These are phyloP conservation scores for Hydrangea macrophylla DNA, from an alignment of 148 eudicot species.

Conservation along the genomic window DNA sequence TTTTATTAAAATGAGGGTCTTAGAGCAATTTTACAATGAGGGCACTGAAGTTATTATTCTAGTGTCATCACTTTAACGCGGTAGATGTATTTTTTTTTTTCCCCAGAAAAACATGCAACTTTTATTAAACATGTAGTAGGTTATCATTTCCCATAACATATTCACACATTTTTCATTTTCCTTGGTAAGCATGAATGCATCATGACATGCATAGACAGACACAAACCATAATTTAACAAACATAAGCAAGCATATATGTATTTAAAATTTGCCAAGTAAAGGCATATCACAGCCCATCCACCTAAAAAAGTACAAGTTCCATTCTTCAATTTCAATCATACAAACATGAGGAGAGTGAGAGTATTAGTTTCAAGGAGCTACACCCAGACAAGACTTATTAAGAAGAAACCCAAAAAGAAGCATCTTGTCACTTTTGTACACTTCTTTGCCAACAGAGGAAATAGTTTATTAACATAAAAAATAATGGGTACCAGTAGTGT, in stretches of 20 bases:
- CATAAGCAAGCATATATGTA: conserved; percentile 8
- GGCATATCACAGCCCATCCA: conserved; percentile 14
- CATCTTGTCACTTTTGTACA: conserved; percentile 17
- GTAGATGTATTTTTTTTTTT: no score
- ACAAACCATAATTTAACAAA: conserved; percentile 4
- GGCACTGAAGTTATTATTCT: no score
- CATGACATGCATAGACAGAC: not conserved
- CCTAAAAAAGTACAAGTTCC: conserved; percentile 4
- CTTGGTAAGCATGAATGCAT: conserved; percentile 8
- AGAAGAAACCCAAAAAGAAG: conserved; percentile 11
- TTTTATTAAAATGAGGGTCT: no score
- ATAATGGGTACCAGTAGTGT: not conserved
- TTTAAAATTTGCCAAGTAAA: not conserved
- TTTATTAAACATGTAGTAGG: no score
- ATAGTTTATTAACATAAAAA: not conserved
- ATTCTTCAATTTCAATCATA: conserved; percentile 24
- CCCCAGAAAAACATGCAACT: no score
- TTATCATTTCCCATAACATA: no score
- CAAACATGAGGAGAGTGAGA: conserved; percentile 28
- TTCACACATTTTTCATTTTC: not conserved
- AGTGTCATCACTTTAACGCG: no score
- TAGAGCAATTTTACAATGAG: no score
- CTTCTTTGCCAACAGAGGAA: conserved; percentile 12
- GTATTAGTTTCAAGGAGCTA: conserved; percentile 4
- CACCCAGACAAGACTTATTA: conserved; percentile 8